Evolutionary conservation across 2,329 filamentous ascomycete species (phyloP).

Genomic region (Curvularia sp.): DNA sequence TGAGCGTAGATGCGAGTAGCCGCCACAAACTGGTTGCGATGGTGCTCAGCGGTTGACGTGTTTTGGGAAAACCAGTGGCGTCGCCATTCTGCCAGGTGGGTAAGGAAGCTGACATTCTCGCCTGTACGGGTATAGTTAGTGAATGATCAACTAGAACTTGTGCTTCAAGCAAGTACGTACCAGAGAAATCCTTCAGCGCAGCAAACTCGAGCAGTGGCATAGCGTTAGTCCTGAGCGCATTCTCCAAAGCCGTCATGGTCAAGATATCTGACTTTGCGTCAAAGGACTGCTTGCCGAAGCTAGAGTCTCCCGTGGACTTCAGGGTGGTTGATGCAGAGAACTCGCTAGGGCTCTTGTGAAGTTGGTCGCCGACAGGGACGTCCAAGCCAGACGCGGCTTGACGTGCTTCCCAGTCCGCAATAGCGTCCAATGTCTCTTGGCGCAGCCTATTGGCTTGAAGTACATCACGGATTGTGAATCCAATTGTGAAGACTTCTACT

Average conservation of each 20-base stretch:
- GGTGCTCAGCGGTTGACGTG: constrained; percentile 31
- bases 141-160: neutral
- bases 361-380: constrained; percentile 10
- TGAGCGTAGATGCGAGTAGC: constrained; percentile 45
- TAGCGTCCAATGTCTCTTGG: constrained; percentile 45
- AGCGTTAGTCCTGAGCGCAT: constrained; percentile 41
- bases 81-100: constrained; percentile 44
- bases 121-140: constrained; percentile 23
- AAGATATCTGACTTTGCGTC: constrained; percentile 44
- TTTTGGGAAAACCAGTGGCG: constrained; percentile 39
- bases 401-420: constrained; percentile 44
- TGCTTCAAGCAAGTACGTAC: neutral
- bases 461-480: constrained; percentile 42
- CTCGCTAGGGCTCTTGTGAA: constrained; percentile 24
- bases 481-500: constrained; percentile 43
- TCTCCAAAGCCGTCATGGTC: constrained; percentile 47
- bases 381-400: constrained; percentile 24
- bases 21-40: constrained; percentile 37
- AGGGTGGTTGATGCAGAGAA: constrained; percentile 33
- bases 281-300: constrained; percentile 26
- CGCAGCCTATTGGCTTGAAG: constrained; percentile 37
- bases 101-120: constrained; percentile 48
- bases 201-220: constrained; percentile 44
- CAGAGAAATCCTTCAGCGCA: constrained; percentile 43
- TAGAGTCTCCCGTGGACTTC: constrained; percentile 18